Evolutionary conservation across 2,329 filamentous ascomycete genomes (phyloP).

Genomic region (Nemania diffusa): DNA sequence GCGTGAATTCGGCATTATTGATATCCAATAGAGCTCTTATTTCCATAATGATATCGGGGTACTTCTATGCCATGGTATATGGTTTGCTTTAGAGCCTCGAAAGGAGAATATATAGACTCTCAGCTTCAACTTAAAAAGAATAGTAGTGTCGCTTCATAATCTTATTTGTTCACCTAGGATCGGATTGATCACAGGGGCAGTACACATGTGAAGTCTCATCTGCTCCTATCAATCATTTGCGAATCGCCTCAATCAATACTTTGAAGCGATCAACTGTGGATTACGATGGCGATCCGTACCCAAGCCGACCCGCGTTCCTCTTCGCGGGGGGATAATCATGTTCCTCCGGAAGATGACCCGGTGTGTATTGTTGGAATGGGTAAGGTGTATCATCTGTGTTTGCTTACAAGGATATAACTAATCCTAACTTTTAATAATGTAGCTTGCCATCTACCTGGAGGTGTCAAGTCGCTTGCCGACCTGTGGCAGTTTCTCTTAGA

Average conservation of each 20-base stretch:
- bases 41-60: not conserved
- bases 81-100: not conserved
- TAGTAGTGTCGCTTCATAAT: not conserved
- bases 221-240: not conserved
- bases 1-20: not conserved
- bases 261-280: not conserved
- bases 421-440: not conserved
- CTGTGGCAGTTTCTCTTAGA: slow-evolving; percentile 34
- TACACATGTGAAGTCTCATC: not conserved
- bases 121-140: not conserved
- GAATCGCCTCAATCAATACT: not conserved
- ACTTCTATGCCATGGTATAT: not conserved
- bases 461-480: slow-evolving; percentile 3
- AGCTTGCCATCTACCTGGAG: slow-evolving; percentile 36
- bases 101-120: not conserved
- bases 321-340: not conserved
- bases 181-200: too few species aligned
- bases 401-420: not conserved
- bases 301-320: not conserved
- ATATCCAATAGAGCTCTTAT: not conserved
- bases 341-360: not conserved
- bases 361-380: slow-evolving; percentile 1
- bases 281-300: not conserved
- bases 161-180: not conserved
- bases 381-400: not conserved